Base-by-base conservation (phyloP, 805 yeast genomes). In the Danielozyma ontarioensis region DNA sequence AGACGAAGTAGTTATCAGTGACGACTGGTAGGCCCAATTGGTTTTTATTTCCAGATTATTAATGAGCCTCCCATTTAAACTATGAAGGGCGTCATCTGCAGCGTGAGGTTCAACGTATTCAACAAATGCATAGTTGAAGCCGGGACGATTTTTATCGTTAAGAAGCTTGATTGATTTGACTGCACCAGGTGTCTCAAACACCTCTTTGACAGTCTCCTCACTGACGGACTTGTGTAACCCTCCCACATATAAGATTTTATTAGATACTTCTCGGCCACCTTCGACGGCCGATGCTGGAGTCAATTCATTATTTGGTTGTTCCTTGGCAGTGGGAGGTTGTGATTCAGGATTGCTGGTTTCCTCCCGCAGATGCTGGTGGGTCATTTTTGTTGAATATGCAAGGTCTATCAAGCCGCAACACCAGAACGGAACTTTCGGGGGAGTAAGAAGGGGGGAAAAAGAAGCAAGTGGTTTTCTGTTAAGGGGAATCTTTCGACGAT, bases 11-110 rank as follows among this genome's bases (percentile, higher is more conserved):
- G 72, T 68, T 31, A 78, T 73, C 44, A 82, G 82, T 46, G 83
- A 83, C 27, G 87, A 80, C 62, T 83, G 93, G 62, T 69, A 86
- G 6, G 96, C 96, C 80, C 86, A 83, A 43, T 84, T 83, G 51
- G 86, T 73, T 40, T 70, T 74, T 36, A 87, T 68, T 29, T 72
- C 77, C 24, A 68, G 62, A 33, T 71, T 70, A 41, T 76, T 75
- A 37, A 83, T 52, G 19, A 68, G 56, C 31, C 72, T 60, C 13
- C 85, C 87, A 45, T 81, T 74, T 37, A 84, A 63, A 8, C 76
- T 60, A 32, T 70, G 70, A 34, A 79, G 62, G 1, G 93, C 90
- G 40, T 64, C 62, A 25, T 68, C 71, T 2, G 95, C 95, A 21
- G 68, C 66, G 21, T 62, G 65, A 26, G 76, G 70, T 32, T 62